Conservation (phyloP, 345 rosid species). For the Salix viminalis region DNA sequence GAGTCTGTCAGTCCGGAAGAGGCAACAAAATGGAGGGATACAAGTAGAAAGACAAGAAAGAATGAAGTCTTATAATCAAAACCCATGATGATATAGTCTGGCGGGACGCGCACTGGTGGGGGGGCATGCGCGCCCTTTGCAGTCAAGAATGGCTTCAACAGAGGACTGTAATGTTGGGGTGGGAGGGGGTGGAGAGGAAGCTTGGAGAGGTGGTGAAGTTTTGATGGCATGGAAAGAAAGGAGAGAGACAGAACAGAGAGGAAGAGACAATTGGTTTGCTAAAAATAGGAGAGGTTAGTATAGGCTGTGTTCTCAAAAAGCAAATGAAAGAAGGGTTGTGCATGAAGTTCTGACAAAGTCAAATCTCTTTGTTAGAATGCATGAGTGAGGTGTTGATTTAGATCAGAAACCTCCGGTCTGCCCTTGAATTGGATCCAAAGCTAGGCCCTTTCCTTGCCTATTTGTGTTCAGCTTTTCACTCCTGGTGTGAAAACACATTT, state of each 20-base stretch:
- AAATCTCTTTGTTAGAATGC: neutral
- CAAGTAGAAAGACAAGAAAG: neutral
- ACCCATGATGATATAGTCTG: conserved; percentile 20
- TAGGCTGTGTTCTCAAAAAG: neutral
- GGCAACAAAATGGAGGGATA: conserved; percentile 11
- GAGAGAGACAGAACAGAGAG: neutral
- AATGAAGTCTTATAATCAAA: neutral
- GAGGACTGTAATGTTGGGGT: neutral
- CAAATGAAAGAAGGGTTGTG: neutral
- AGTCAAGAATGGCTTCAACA: conserved; percentile 29
- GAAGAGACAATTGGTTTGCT: conserved; percentile 3
- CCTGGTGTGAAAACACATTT: neutral
- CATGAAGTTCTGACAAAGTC: conserved; percentile 13
- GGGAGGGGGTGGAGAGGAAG: conserved; percentile 4
- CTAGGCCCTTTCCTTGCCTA: neutral
- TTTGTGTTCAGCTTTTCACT: neutral
- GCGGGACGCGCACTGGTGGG: conserved; percentile 45
- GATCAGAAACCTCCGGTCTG: conserved; percentile 23
- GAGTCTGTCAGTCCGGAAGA: conserved; percentile 35
- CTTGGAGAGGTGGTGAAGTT: conserved; percentile 6
- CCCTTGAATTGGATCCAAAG: conserved; percentile 19
- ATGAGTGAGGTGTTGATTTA: neutral
- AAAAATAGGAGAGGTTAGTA: conserved; percentile 28
- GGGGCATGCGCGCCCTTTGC: conserved; percentile 65
- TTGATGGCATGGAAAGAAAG: conserved; percentile 25